phyloP scores from a whole-genome alignment of 768 basidiomycete species.

The Strobilomyces echinocephalus region DNA sequence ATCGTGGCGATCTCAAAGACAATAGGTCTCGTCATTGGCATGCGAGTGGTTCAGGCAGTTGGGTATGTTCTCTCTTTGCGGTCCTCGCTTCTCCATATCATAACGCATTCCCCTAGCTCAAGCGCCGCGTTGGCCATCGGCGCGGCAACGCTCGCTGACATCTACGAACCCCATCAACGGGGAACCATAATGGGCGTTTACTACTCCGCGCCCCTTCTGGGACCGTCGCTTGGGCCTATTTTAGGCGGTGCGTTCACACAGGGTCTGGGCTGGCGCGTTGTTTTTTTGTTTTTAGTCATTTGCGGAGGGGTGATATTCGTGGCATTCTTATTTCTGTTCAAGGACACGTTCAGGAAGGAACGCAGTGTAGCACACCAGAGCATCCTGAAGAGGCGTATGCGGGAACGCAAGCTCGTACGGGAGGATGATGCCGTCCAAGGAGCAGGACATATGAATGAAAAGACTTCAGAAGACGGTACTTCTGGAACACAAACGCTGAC shows the following conservation, averaged over 20 bases:
- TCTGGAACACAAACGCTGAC: constrained; percentile 4
- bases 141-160: constrained; percentile 68
- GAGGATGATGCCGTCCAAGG: constrained; percentile 10
- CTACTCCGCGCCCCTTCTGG: constrained; percentile 75
- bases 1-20: constrained; percentile 54
- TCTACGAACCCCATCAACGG: constrained; percentile 69
- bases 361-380: constrained; percentile 78
- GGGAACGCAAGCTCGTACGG: constrained; percentile 14
- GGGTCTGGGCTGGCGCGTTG: constrained; percentile 70
- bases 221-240: constrained; percentile 63
- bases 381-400: constrained; percentile 45
- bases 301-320: constrained; percentile 51
- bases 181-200: constrained; percentile 80
- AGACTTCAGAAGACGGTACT: neutral
- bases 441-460: constrained; percentile 8
- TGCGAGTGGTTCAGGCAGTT: constrained; percentile 60
- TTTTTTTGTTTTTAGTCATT: constrained; percentile 80
- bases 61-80: constrained; percentile 39
- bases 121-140: constrained; percentile 72
- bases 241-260: constrained; percentile 68
- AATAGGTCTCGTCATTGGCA: constrained; percentile 58
- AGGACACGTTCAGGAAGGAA: constrained; percentile 80
- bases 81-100: neutral
- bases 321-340: constrained; percentile 66
- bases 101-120: constrained; percentile 35